These are phyloP conservation scores for Graphilbum ipis-grandicollis DNA, from an alignment of 2,329 filamentous ascomycete species.

Conservation along the genomic window DNA sequence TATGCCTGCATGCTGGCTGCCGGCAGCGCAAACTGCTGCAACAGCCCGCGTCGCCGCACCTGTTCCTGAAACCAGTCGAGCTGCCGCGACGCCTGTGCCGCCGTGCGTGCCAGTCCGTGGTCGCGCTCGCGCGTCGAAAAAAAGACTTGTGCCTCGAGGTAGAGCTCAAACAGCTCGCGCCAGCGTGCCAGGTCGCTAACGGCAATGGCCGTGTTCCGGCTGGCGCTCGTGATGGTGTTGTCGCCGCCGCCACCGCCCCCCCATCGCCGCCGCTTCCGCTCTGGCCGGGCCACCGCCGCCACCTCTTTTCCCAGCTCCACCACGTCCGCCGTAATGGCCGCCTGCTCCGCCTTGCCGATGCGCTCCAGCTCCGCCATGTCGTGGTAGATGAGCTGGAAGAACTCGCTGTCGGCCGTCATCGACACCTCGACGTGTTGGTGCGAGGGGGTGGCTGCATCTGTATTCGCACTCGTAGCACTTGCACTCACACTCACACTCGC, in stretches of 20 bases:
- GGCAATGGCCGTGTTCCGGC: background rate
- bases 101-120: slow-evolving; percentile 44
- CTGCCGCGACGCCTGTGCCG: slow-evolving; percentile 46
- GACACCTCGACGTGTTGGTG: slow-evolving; percentile 46
- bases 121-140: slow-evolving; percentile 61
- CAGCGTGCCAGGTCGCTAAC: slow-evolving; percentile 52
- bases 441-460: too few relatives aligned
- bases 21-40: slow-evolving; percentile 45
- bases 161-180: slow-evolving; percentile 69
- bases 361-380: slow-evolving; percentile 54
- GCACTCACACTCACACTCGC: too few relatives aligned
- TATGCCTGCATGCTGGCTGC: slow-evolving; percentile 46
- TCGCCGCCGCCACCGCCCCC: slow-evolving; percentile 39
- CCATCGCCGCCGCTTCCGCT: slow-evolving; percentile 20
- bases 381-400: slow-evolving; percentile 58
- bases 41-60: slow-evolving; percentile 40
- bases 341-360: slow-evolving; percentile 49
- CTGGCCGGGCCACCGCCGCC: slow-evolving; percentile 43
- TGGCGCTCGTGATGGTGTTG: slow-evolving; percentile 9
- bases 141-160: slow-evolving; percentile 65
- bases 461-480: too few relatives aligned
- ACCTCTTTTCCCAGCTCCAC: slow-evolving; percentile 46
- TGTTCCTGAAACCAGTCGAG: slow-evolving; percentile 57
- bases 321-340: slow-evolving; percentile 45
- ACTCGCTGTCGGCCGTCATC: slow-evolving; percentile 59